Percentiles rank a stretch among this genome's conserved stretches.
Evolutionary conservation across 176 grass and related monocot genomes (phyloP).

Genomic region (Raddia guianensis): DNA sequence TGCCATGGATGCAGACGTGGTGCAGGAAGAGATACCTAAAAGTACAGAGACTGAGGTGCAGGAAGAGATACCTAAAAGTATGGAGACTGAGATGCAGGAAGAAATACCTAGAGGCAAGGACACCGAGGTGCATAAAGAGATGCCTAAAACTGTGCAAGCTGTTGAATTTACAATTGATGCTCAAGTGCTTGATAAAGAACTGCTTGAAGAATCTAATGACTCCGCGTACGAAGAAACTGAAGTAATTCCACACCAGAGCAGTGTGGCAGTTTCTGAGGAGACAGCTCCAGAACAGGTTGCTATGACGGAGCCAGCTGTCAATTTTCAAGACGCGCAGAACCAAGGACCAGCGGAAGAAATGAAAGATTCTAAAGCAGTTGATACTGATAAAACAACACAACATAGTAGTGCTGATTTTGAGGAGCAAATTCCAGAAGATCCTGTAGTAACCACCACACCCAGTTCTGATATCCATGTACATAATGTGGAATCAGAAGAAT

Average conservation of each 20-base stretch:
- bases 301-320: not conserved
- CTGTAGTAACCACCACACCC: not conserved
- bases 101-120: constrained; percentile 36
- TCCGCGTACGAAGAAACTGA: constrained; percentile 13
- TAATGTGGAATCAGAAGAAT: constrained; percentile 25
- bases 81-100: constrained; percentile 25
- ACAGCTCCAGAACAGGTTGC: constrained; percentile 20
- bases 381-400: constrained; percentile 16
- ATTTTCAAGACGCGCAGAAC: constrained; percentile 32
- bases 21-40: constrained; percentile 31
- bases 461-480: constrained; percentile 26
- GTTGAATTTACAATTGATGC: not conserved
- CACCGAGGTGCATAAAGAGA: constrained; percentile 26
- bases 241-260: constrained; percentile 28
- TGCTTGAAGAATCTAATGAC: constrained; percentile 24
- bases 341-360: constrained; percentile 36
- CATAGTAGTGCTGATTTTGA: constrained; percentile 29
- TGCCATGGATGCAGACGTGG: constrained; percentile 3
- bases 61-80: constrained; percentile 37
- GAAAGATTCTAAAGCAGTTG: constrained; percentile 18
- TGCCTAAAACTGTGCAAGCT: constrained; percentile 18
- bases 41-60: not conserved
- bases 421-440: constrained; percentile 33
- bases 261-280: constrained; percentile 21
- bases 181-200: constrained; percentile 41